Evolutionary conservation across 1,139 yeast species (phyloP).

Genomic region (Kodamaea derodonti): DNA sequence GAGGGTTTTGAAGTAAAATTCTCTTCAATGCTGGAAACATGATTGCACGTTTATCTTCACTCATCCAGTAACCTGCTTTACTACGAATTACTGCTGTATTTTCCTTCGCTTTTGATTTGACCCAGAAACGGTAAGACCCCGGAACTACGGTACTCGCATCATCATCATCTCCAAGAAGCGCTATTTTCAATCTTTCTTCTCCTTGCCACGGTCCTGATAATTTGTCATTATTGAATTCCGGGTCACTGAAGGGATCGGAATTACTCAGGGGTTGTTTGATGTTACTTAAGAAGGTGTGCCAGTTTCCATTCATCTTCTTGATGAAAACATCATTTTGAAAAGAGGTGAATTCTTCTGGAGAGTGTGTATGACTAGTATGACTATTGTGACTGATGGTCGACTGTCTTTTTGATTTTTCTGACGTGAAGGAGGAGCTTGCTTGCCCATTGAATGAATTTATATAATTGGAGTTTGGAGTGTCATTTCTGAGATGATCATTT

Average conservation of each 20-base stretch:
- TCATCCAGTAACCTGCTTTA: slow-evolving; percentile 66
- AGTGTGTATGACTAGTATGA: too few species aligned
- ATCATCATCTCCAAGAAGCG: slow-evolving; percentile 45
- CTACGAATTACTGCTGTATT: slow-evolving; percentile 37
- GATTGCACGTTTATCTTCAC: slow-evolving; percentile 58
- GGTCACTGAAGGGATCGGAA: slow-evolving; percentile 24
- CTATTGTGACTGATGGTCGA: too few species aligned
- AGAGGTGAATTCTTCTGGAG: slow-evolving; percentile 25
- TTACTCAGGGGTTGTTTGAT: slow-evolving; percentile 34
- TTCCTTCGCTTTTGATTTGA: neutral
- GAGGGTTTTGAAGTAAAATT: slow-evolving; percentile 68
- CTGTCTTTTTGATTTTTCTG: slow-evolving; percentile 17
- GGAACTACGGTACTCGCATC: slow-evolving; percentile 10
- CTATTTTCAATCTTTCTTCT: slow-evolving; percentile 54
- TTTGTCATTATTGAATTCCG: slow-evolving; percentile 15
- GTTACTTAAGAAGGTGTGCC: slow-evolving; percentile 36
- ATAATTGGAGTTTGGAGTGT: slow-evolving; percentile 4
- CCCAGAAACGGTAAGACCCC: slow-evolving; percentile 2
- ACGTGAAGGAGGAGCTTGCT: too few species aligned
- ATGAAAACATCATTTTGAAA: slow-evolving; percentile 41
- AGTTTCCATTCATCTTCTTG: slow-evolving; percentile 33
- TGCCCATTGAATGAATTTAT: neutral
- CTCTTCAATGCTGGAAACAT: slow-evolving; percentile 51
- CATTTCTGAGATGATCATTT: neutral
- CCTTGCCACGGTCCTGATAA: slow-evolving; percentile 63